Evolutionary conservation across 2,329 filamentous ascomycete species (phyloP), one percentile per base, ranked within the genome.

Genomic region (Penicillium brasilianum): DNA sequence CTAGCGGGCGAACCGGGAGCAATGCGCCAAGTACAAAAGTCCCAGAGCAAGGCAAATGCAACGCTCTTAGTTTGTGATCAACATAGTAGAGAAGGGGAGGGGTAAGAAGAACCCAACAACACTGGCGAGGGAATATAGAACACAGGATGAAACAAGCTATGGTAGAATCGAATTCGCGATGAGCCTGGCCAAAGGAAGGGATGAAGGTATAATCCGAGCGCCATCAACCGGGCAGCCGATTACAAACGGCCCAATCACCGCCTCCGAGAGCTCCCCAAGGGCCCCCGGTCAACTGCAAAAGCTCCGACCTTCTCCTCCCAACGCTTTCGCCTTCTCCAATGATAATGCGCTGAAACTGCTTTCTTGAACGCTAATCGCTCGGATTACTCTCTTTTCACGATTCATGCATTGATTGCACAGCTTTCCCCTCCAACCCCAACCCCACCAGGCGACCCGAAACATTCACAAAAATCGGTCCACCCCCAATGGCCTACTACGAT

Each of bases 401-500:
- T 44, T 20, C 7, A 48, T 36, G 30, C 53, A 43, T 10, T 48
- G n/a, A 46, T 37, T 36, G 41, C 41, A n/a, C 32, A 53, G 22
- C 32, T 39, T 51, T 10, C 25, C 18, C 16, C 30, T 20, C n/a
- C 37, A 13, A 14, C 36, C 34, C 25, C 34, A 36, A 20, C 49
- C 49, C n/a, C 37, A 37, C 18, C 8, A 28, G 34, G 22, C 36
- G 37, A 39, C 34, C 48, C 50, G 34, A 28, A 18, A 49, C 54
- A 34, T 22, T 20, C 18, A 11, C 18, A 14, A 37, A 39, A 25
- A 28, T 49, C 55, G 22, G 39, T 57, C 57, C 58, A 28, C 63
- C 63, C 56, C 62, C 59, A 37, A 78, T 80, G 77, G 75, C 76
- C 57, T 75, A 69, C 56, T 78, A 76, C 63, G 77, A 79, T 13